Evolutionary conservation across 352 stramenopile genomes (phyloP).

Genomic region (Blastocystis sp.): DNA sequence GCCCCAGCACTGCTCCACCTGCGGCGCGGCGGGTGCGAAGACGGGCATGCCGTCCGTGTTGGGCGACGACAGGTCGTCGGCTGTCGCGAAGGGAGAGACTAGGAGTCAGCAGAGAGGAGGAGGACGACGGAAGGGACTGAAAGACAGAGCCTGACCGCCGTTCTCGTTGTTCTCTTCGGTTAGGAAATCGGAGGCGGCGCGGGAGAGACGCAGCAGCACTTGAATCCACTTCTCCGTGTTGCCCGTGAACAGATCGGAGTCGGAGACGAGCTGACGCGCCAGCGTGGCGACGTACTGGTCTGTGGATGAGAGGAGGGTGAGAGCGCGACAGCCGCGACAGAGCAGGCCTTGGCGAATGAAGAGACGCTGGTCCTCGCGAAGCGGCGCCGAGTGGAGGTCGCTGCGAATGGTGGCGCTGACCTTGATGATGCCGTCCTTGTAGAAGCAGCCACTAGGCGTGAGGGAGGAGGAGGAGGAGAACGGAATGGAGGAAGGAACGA

Average conservation of each 20-base stretch:
- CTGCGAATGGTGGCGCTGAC: conserved; percentile 23
- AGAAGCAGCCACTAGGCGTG: conserved; percentile 40
- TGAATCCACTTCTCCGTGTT: conserved; percentile 8
- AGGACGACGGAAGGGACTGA: background rate
- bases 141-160: background rate
- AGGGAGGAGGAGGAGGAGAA: background rate
- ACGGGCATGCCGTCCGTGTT: background rate
- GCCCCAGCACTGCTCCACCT: background rate
- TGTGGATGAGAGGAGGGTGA: background rate
- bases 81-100: background rate
- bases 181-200: conserved; percentile 33
- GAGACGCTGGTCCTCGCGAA: conserved; percentile 47
- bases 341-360: conserved; percentile 51
- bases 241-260: conserved; percentile 42
- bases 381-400: conserved; percentile 39
- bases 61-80: background rate
- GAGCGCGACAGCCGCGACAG: conserved; percentile 2
- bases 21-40: background rate
- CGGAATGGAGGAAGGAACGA: conserved; percentile 2
- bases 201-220: conserved; percentile 29
- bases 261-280: conserved; percentile 34
- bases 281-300: conserved; percentile 16
- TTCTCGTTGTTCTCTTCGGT: conserved; percentile 33
- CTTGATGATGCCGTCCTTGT: conserved; percentile 57
- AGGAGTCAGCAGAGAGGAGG: background rate